A percentile compares a stretch with the other conserved stretches of the same genome.
Evolutionary conservation across 495 filamentous ascomycete species (phyloP).

Genomic region (Xylaria bambusicola): DNA sequence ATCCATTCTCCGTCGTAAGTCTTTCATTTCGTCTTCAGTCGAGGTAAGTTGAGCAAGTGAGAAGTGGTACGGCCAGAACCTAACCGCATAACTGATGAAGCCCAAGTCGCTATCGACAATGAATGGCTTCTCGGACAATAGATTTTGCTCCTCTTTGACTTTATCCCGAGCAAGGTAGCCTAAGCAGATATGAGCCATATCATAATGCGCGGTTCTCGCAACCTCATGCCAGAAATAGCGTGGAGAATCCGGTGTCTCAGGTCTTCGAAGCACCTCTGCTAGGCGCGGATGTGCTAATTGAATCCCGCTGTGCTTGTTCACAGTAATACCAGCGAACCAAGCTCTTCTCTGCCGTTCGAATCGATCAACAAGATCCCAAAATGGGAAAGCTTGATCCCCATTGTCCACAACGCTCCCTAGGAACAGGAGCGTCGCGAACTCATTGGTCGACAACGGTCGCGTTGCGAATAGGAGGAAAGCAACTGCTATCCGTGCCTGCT

Average conservation of each 20-base stretch:
- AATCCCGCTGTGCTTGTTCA: background rate
- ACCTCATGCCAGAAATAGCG: background rate
- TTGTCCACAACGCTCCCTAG: background rate
- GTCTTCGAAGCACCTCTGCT: background rate
- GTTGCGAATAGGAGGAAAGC: background rate
- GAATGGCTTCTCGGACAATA: background rate
- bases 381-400: background rate
- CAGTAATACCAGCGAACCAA: background rate
- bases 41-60: background rate
- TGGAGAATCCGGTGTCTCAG: background rate
- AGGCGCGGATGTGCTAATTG: background rate
- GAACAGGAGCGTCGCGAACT: background rate
- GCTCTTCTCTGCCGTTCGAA: background rate
- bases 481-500: background rate
- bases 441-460: background rate
- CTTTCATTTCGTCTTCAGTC: background rate
- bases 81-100: background rate
- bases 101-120: background rate
- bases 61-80: background rate
- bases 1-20: background rate
- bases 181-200: background rate
- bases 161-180: background rate
- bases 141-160: background rate
- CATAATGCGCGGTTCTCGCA: background rate
- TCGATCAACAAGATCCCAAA: background rate